Evolutionary conservation across 176 grass and related monocot species (phyloP), one percentile per base, ranked within the genome.

Genomic region (Hyparrhenia diplandra): DNA sequence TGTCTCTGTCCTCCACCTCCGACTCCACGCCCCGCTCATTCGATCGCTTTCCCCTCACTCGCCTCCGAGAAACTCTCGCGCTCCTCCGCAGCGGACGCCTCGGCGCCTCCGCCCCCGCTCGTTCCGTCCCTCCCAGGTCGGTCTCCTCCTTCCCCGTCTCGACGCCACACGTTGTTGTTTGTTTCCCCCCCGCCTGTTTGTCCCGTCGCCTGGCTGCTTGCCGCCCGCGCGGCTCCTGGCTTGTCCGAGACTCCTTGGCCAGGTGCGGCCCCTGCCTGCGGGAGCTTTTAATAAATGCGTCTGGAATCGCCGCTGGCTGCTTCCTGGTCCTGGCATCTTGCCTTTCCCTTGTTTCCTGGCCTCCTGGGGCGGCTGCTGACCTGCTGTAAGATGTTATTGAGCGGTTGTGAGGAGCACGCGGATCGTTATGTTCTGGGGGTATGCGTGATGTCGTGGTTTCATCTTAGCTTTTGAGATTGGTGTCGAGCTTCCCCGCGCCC

Each of bases 51-150:
- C 61, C 32, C 39, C 36, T 6, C 8, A 5, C 21, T 52, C 35
- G 10, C 29, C 63, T 21, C 21, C 5, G 13, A 54, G 12, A 21
- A 40, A 11, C 31, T 34, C 10, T 12, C 20, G 10, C 47, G 18
- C 71, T 4, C 49, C 66, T 28, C 45, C 45, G 45, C 45, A 47
- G 17, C 45, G 13, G 14, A 47, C 45, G 45, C 45, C 45, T 47
- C 45, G 45, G 64, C 9, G 16, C 79, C 79, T 71, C 79, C 79
- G 79, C 51, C 66, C 49, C 9, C 46, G 46, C 64, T 23, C 34
- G 21, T 40, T 36, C 9, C 34, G 34, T 68, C 65, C 30, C 6
- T 66, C 62, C 17, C 25, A 67, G 77, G 62, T 67, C 54, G 18
- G 55, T 72, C 18, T 81, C 67, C 23, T 41, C 16, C 32, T 18